Percentiles rank a stretch among this genome's conserved stretches.
Conservation (phyloP, 2,329 filamentous ascomycete genomes). For the Blastomyces gilchristii region DNA sequence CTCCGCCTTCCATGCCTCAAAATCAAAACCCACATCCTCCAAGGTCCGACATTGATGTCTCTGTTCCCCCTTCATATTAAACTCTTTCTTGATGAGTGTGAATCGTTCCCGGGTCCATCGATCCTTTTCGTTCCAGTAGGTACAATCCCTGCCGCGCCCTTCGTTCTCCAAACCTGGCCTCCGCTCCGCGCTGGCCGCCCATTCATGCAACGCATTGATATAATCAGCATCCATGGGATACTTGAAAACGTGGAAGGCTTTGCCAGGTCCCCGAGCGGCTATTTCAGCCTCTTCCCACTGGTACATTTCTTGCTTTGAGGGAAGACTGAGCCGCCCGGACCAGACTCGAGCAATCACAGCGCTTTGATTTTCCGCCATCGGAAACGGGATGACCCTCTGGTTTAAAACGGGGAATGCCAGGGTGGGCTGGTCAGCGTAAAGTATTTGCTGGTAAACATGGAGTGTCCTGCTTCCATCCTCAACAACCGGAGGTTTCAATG, state of each 20-base stretch:
- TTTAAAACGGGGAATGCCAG: slow-evolving; percentile 66
- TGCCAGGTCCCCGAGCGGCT: slow-evolving; percentile 37
- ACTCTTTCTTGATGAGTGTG: slow-evolving; percentile 59
- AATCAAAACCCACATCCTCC: slow-evolving; percentile 62
- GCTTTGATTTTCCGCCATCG: slow-evolving; percentile 66
- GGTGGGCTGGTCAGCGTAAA: slow-evolving; percentile 65
- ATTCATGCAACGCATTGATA: slow-evolving; percentile 35
- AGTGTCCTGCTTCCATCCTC: slow-evolving; percentile 59
- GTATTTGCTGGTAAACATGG: slow-evolving; percentile 68
- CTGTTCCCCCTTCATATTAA: slow-evolving; percentile 53
- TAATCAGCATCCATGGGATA: slow-evolving; percentile 41
- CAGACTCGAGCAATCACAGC: slow-evolving; percentile 68
- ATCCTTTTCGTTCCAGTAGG: slow-evolving; percentile 59
- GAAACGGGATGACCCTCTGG: slow-evolving; percentile 81
- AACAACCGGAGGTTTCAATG: slow-evolving; percentile 47
- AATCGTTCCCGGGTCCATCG: slow-evolving; percentile 63
- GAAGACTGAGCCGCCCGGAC: slow-evolving; percentile 58
- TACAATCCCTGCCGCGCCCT: slow-evolving; percentile 54
- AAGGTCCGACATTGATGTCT: slow-evolving; percentile 51
- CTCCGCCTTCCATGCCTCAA: slow-evolving; percentile 30
- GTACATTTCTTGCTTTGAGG: slow-evolving; percentile 53
- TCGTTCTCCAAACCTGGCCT: slow-evolving; percentile 34
- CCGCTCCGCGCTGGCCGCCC: slow-evolving; percentile 29
- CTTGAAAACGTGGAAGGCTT: slow-evolving; percentile 45
- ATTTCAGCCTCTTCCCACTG: slow-evolving; percentile 49